These are phyloP conservation scores for Apiospora rasikravindrae DNA, from an alignment of 2,329 filamentous ascomycete genomes.

Conservation along the genomic window DNA sequence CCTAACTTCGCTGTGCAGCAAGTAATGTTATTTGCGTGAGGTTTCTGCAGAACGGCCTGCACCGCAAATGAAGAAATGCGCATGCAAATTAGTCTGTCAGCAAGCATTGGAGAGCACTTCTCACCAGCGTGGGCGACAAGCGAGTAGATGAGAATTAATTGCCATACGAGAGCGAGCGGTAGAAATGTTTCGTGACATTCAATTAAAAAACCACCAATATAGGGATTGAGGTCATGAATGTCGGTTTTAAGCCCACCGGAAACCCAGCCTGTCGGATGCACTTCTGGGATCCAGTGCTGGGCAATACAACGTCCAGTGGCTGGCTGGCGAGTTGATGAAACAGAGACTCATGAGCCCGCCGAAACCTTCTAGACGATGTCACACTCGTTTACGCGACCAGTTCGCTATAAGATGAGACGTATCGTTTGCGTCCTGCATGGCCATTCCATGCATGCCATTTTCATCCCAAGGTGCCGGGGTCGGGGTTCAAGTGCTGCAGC, in stretches of 20 bases:
- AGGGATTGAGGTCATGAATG: conserved; percentile 1
- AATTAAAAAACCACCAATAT: background rate
- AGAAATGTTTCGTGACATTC: background rate
- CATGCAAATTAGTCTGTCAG: background rate
- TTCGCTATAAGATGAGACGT: background rate
- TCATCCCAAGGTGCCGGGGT: background rate
- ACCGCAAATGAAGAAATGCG: background rate
- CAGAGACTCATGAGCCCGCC: background rate
- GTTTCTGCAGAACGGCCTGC: background rate
- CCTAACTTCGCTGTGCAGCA: background rate
- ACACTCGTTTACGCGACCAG: background rate
- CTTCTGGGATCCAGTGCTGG: background rate
- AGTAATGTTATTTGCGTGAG: background rate
- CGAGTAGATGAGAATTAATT: too few species aligned
- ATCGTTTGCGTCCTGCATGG: background rate
- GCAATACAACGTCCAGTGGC: background rate
- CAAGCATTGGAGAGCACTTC: background rate
- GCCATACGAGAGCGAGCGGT: background rate
- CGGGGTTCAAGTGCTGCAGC: background rate
- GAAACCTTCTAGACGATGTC: conserved; percentile 6
- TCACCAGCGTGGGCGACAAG: background rate
- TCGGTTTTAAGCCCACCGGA: background rate
- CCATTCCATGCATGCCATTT: background rate
- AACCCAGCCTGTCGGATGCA: background rate
- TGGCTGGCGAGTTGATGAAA: background rate